A percentile compares a stretch with the other conserved stretches of the same genome.
Conservation (phyloP, 169 alveolate species). For the Cryptosporidium meleagridis region DNA sequence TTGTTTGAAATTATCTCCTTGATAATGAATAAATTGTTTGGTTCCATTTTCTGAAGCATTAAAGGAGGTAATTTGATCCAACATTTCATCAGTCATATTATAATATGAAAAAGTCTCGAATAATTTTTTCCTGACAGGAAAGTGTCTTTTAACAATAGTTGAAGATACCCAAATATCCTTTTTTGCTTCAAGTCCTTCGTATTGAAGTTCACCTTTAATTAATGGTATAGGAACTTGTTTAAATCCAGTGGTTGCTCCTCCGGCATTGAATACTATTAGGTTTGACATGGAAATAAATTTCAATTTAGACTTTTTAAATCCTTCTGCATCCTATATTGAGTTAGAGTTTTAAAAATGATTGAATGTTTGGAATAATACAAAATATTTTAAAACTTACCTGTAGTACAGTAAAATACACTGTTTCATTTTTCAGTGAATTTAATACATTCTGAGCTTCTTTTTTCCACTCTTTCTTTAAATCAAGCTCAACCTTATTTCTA, state of each 20-base stretch:
- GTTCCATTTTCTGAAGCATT: not conserved
- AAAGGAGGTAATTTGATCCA: not conserved
- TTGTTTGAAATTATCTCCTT: slow-evolving; percentile 54
- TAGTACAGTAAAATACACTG: slow-evolving; percentile 62
- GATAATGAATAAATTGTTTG: slow-evolving; percentile 45
- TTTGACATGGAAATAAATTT: slow-evolving; percentile 26
- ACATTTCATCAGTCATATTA: slow-evolving; percentile 35
- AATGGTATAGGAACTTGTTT: slow-evolving; percentile 70
- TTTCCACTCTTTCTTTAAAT: slow-evolving; percentile 17
- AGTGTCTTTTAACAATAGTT: slow-evolving; percentile 60
- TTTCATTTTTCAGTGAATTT: slow-evolving; percentile 6
- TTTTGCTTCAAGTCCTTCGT: not conserved
- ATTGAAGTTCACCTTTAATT: slow-evolving; percentile 64
- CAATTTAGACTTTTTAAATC: slow-evolving; percentile 52
- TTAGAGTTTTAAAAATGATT: not conserved
- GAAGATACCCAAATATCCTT: slow-evolving; percentile 73
- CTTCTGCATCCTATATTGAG: slow-evolving; percentile 75
- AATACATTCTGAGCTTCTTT: slow-evolving; percentile 15
- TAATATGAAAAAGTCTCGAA: slow-evolving; percentile 17
- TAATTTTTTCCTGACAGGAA: slow-evolving; percentile 67
- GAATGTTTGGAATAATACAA: not conserved
- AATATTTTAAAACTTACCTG: slow-evolving; percentile 44
- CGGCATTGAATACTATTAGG: slow-evolving; percentile 70
- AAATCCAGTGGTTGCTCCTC: slow-evolving; percentile 63
- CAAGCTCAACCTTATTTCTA: slow-evolving; percentile 45